Evolutionary conservation across 345 rosid genomes (phyloP).

Genomic region (Salix brachista): DNA sequence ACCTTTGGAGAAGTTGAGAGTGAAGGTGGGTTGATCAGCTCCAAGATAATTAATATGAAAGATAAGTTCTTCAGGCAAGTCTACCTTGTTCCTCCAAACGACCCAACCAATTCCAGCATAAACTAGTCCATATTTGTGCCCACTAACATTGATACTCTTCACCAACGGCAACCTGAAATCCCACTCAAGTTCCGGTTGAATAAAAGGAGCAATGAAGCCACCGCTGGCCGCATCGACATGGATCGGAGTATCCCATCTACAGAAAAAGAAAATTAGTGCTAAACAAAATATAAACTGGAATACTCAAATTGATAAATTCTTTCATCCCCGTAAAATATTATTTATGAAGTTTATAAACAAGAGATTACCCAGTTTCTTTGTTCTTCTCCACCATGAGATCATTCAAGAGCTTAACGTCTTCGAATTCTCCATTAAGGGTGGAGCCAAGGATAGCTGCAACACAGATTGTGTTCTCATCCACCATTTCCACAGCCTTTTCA

Average conservation of each 20-base stretch:
- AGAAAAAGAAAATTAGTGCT: neutral
- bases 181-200: slow-evolving; percentile 25
- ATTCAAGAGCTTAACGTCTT: slow-evolving; percentile 26
- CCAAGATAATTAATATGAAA: slow-evolving; percentile 30
- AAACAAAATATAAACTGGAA: neutral
- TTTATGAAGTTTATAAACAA: neutral
- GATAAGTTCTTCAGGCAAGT: slow-evolving; percentile 27
- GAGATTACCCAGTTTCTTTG: slow-evolving; percentile 20
- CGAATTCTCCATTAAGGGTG: slow-evolving; percentile 32
- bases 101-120: slow-evolving; percentile 31
- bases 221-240: slow-evolving; percentile 33
- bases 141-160: slow-evolving; percentile 29
- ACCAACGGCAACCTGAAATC: slow-evolving; percentile 29
- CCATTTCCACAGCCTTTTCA: slow-evolving; percentile 20
- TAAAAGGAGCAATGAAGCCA: slow-evolving; percentile 27
- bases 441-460: slow-evolving; percentile 34
- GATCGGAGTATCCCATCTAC: slow-evolving; percentile 24
- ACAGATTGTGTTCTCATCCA: slow-evolving; percentile 32
- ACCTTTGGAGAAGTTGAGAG: slow-evolving; percentile 34
- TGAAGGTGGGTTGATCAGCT: slow-evolving; percentile 28
- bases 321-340: too few relatives aligned
- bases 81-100: slow-evolving; percentile 26
- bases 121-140: slow-evolving; percentile 28
- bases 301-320: too few relatives aligned
- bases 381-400: slow-evolving; percentile 23